Evolutionary conservation across 225 moss, liverwort and hornwort species (phyloP), one percentile per base, ranked within the genome.

Genomic region (Pleurozium schreberi): DNA sequence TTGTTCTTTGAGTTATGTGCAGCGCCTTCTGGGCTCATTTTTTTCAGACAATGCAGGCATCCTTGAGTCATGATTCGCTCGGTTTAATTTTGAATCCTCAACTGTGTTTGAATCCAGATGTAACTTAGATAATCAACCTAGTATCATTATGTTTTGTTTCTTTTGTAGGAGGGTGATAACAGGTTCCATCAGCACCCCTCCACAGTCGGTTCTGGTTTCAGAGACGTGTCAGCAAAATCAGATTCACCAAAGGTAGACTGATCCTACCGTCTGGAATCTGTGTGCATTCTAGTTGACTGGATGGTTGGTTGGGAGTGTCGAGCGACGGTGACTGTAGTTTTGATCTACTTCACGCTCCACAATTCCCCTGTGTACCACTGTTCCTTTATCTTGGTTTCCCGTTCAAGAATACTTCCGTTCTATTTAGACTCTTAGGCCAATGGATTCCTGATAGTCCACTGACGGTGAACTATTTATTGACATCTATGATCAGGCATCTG

Each of bases 191-290:
- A 91, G 57, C 88, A 92, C 84, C 83, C 90, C 70, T 89, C 93
- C 45, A 75, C 91, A 59, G 90, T 92, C 40, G 81, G 88, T 87
- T 85, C 94, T 88, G 91, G 92, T 73, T 53, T 95, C 53, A 90
- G 94, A 91, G 97, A 97, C 38, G 86, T 94, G 33, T 86, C 93
- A 40, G 90, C 94, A 49, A 96, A 94, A 89, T 87, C 93, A 75
- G 95, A 97, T 55, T 98, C 98, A 38, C 98, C 97, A 4, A 95
- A 92, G 95, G 95, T 95, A 80, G 45, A 59, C 70, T 82, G 82
- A 82, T 67, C 67, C 25, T 85, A 55, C 71, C 64, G 47, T 86
- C 79, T 89, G 84, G 89, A 86, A 74, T 77, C 53, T 80, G 59
- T 73, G 42, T 66, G 22, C 58, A 87, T 74, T 26, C 14, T 40